These are phyloP conservation scores for Fusarium albosuccineum DNA, from an alignment of 2,329 filamentous ascomycete species.

Conservation along the genomic window DNA sequence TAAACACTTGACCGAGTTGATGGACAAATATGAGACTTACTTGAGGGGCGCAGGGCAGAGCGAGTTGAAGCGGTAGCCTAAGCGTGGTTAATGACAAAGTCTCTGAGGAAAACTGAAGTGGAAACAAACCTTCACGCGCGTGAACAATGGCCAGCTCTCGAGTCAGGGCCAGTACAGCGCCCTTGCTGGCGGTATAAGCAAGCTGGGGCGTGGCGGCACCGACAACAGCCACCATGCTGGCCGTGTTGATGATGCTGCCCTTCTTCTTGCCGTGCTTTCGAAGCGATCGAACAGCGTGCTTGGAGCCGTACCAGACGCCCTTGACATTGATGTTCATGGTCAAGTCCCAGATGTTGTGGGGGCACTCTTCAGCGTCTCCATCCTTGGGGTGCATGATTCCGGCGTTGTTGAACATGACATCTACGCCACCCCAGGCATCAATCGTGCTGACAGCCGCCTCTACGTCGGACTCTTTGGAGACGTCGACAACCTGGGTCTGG, in stretches of 20 bases:
- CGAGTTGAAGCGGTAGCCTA: background rate
- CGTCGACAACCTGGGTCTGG: conserved; percentile 67
- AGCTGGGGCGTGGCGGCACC: conserved; percentile 79
- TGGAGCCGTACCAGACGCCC: conserved; percentile 93
- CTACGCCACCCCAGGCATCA: conserved; percentile 86
- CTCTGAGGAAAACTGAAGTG: background rate
- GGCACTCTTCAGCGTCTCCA: conserved; percentile 82
- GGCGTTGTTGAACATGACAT: conserved; percentile 96
- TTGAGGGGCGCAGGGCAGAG: background rate
- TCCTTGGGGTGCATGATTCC: conserved; percentile 92
- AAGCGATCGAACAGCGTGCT: conserved; percentile 86
- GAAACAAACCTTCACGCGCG: background rate
- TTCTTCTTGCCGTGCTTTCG: conserved; percentile 81
- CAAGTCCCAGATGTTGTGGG: conserved; percentile 91
- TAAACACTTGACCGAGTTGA: too few relatives aligned
- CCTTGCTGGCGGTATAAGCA: conserved; percentile 83
- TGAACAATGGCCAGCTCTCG: background rate
- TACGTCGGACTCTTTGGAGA: conserved; percentile 85
- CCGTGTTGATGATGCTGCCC: conserved; percentile 80
- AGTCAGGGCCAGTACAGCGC: conserved; percentile 65
- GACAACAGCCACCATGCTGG: conserved; percentile 79
- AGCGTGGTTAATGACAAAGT: too few relatives aligned
- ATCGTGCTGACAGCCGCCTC: conserved; percentile 78
- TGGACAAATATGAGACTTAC: background rate
- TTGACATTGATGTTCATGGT: conserved; percentile 95